Base-by-base conservation (phyloP, 2,329 filamentous ascomycete species). In the Claviceps maximensis region DNA sequence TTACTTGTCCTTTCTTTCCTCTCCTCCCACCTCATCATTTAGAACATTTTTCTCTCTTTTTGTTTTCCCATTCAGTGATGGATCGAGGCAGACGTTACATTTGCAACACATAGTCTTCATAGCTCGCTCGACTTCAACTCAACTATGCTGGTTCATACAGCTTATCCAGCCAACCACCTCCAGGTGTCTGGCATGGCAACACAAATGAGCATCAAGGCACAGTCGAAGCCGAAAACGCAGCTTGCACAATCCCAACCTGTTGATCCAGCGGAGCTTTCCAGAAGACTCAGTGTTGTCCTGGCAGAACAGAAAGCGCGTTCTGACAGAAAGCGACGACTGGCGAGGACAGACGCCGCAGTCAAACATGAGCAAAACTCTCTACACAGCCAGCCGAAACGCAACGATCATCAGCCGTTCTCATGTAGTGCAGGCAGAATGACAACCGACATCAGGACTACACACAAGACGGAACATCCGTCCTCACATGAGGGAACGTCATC, bases 181-280 rank as follows among this genome's bases (percentile, higher is more conserved):
- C 46, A 23, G 31, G 46, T 53, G 45, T 36, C 54, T 25, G 47
- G 40, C 29, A 33, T 27, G 29, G 15, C 51, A 48, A 49, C 46
- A 42, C 44, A 44, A n/a, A 50, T 52, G 33, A 33, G 17, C 19
- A 33, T 51, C 9, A 23, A 41, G 33, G 42, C 19, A 36, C 23
- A 38, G 17, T 49, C 45, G 12, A 52, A 52, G 23, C 40, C 52
- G 36, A 58, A 56, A 21, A 53, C 55, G 25, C 56, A 55, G 42
- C 54, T 60, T 13, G 58, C 61, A 25, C 58, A 59, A 1, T 61
- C 67, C 12, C 58, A 63, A 33, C 64, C 68, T 2, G 64, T 82
- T 47, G 78, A 83, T 55, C 69, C 80, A 0, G 71, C 76, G 29
- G 79, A 83, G 53, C 65, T 83, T 29, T 71, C 72, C 12, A 71